Evolutionary conservation across 768 basidiomycete genomes (phyloP).

Genomic region (Phylloporus sp.): DNA sequence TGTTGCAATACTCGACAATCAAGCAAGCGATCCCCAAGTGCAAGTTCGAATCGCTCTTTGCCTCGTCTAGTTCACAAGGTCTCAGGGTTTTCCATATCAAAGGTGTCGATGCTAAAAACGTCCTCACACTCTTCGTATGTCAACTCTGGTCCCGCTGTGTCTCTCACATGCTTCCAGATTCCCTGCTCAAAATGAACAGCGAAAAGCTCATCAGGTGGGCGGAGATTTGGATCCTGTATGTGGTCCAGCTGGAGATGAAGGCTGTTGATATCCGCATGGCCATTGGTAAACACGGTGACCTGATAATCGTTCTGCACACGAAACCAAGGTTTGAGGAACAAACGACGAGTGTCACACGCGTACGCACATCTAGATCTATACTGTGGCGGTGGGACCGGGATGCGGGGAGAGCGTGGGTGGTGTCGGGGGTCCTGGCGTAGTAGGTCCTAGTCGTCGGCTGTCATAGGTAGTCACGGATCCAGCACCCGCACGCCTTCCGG

Average conservation of each 20-base stretch:
- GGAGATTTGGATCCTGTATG: conserved; percentile 27
- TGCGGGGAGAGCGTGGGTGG: no score
- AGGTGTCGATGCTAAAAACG: background rate
- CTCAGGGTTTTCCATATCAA: background rate
- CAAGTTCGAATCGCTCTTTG: background rate
- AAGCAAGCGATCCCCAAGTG: background rate
- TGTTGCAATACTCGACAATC: background rate
- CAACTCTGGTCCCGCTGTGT: conserved; percentile 29
- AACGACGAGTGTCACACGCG: background rate
- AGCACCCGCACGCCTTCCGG: no score
- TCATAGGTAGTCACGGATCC: no score
- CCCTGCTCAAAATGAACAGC: conserved; percentile 32
- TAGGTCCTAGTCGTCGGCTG: no score
- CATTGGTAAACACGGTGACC: conserved; percentile 28
- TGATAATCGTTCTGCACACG: conserved; percentile 26
- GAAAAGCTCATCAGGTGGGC: conserved; percentile 33
- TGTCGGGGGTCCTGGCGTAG: no score
- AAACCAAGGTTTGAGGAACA: background rate
- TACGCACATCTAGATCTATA: conserved; percentile 24
- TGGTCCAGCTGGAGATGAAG: conserved; percentile 25
- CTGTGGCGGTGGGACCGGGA: no score
- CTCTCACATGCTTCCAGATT: conserved; percentile 26
- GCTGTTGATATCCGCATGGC: conserved; percentile 26
- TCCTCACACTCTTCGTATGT: conserved; percentile 23
- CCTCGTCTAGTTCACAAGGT: background rate